Evolutionary conservation across 495 filamentous ascomycete genomes (phyloP).

Genomic region (Neurospora tetraspora): DNA sequence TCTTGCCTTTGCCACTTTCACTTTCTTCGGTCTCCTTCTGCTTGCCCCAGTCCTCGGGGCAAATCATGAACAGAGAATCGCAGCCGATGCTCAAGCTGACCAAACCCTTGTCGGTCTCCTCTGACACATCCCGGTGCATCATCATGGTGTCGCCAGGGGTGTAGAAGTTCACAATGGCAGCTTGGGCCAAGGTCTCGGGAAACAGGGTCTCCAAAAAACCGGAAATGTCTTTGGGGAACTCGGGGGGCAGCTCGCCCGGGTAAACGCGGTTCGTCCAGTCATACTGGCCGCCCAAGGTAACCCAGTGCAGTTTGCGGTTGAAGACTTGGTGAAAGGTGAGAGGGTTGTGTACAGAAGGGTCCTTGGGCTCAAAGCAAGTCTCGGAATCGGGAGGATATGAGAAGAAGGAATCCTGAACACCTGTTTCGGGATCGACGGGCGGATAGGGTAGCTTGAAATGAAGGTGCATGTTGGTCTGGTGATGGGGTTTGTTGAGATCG

Average conservation of each 20-base stretch:
- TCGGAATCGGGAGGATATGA: conserved; percentile 26
- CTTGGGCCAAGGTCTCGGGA: conserved; percentile 62
- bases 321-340: conserved; percentile 56
- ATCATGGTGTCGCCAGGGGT: conserved; percentile 78
- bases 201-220: conserved; percentile 54
- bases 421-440: conserved; percentile 6
- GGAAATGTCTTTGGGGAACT: conserved; percentile 65
- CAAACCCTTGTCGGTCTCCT: conserved; percentile 61
- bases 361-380: conserved; percentile 49
- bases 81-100: conserved; percentile 84
- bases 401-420: conserved; percentile 33
- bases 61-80: conserved; percentile 70
- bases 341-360: conserved; percentile 56
- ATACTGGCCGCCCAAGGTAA: conserved; percentile 88
- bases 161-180: conserved; percentile 89
- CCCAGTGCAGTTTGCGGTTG: conserved; percentile 75
- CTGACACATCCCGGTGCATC: conserved; percentile 83
- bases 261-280: conserved; percentile 85
- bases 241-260: conserved; percentile 52
- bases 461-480: conserved; percentile 79
- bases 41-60: conserved; percentile 31
- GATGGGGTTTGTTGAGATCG: conserved; percentile 61
- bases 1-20: conserved; percentile 3
- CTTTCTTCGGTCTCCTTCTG: conserved; percentile 4
- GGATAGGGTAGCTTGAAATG: conserved; percentile 73